Conservation (phyloP, 176 grass and related monocot species). For the Raddia distichophylla region DNA sequence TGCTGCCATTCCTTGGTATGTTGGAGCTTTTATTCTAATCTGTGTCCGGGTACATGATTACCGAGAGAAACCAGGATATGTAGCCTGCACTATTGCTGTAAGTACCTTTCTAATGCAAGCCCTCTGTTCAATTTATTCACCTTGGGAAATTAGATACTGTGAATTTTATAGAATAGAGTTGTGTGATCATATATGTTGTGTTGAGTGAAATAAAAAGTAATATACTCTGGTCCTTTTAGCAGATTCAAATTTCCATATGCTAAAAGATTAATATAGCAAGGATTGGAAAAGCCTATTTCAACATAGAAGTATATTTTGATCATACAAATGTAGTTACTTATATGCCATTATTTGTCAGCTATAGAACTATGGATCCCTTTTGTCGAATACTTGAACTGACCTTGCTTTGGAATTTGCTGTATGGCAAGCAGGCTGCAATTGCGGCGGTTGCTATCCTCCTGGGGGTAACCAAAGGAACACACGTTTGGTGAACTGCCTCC, state of each 20-base stretch:
- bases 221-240: neutral
- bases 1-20: constrained; percentile 92
- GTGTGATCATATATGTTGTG: neutral
- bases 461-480: constrained; percentile 53
- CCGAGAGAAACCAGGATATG: constrained; percentile 89
- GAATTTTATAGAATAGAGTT: neutral
- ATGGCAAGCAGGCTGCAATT: constrained; percentile 61
- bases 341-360: neutral
- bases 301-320: neutral
- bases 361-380: neutral
- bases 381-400: constrained; percentile 8
- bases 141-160: neutral
- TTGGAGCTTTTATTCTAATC: constrained; percentile 82
- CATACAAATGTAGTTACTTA: neutral
- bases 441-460: constrained; percentile 63
- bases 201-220: neutral
- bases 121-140: constrained; percentile 4
- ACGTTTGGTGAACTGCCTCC: constrained; percentile 53
- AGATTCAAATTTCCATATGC: neutral
- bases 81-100: constrained; percentile 86
- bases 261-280: neutral
- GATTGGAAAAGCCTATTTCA: neutral
- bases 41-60: constrained; percentile 81
- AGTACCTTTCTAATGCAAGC: constrained; percentile 44
- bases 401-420: constrained; percentile 7